Percentiles rank a stretch among this genome's conserved stretches.
phyloP scores from a whole-genome alignment of 805 yeast species.

The Candida chilensis region DNA sequence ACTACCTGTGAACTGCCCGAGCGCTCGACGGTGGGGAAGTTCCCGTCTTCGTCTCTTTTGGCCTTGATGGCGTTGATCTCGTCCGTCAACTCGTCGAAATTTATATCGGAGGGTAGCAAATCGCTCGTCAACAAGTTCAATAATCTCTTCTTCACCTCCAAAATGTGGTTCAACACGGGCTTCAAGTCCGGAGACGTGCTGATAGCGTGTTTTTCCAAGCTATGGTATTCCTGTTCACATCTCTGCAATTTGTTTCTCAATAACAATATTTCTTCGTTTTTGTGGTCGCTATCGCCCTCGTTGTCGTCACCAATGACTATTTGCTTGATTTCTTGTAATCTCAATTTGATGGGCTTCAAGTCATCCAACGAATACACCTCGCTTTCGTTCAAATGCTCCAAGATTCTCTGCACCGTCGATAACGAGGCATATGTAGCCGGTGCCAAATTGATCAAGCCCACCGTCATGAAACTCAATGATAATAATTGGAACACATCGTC shows the following conservation, averaged over 20 bases:
- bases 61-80: slow-evolving; percentile 16
- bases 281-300: slow-evolving; percentile 16
- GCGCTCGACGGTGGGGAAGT: slow-evolving; percentile 25
- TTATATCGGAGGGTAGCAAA: slow-evolving; percentile 1
- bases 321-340: slow-evolving; percentile 60
- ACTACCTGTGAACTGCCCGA: slow-evolving; percentile 29
- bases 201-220: slow-evolving; percentile 31
- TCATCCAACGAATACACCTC: slow-evolving; percentile 81
- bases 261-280: slow-evolving; percentile 49
- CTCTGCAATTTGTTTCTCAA: slow-evolving; percentile 57
- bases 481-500: slow-evolving; percentile 89
- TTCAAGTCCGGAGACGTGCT: slow-evolving; percentile 16
- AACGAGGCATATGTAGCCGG: slow-evolving; percentile 92
- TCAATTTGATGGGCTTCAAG: slow-evolving; percentile 62
- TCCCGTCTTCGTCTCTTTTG: slow-evolving; percentile 46
- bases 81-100: slow-evolving; percentile 10
- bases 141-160: slow-evolving; percentile 11
- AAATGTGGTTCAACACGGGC: slow-evolving; percentile 10
- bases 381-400: slow-evolving; percentile 76
- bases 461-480: slow-evolving; percentile 81
- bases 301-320: slow-evolving; percentile 40
- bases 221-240: slow-evolving; percentile 48
- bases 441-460: slow-evolving; percentile 83
- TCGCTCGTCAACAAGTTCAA: slow-evolving; percentile 4
- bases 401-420: slow-evolving; percentile 74